Base-by-base conservation (phyloP, 352 stramenopile species). In the Globisporangium okanoganense region DNA sequence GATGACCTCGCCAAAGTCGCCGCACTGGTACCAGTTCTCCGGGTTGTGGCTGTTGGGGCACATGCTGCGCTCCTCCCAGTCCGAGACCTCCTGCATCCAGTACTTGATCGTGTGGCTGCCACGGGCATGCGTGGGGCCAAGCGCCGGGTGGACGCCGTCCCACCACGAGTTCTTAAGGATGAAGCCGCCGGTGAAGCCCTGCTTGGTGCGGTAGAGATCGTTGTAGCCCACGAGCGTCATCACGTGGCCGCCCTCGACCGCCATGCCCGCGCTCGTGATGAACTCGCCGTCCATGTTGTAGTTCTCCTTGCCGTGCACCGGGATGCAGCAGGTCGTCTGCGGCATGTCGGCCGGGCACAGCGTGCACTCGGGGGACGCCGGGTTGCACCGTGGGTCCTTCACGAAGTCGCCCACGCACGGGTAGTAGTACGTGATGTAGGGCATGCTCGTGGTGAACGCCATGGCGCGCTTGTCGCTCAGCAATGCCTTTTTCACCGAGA, bases 161-260 rank as follows among this genome's bases (percentile, higher is more conserved):
- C 71, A 82, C 78, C 81, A 90, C 61, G 81, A 90, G 71, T 90
- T 90, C 70, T 90, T 90, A 38, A 90, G 70, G 53, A 90, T 86
- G 58, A 84, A 87, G 43, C 78, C 79, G 35, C 78, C 81, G 0
- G 75, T 87, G 62, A 72, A 84, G 58, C 81, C 79, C 45, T 87
- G 75, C 36, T 78, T 76, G 20, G 72, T 85, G 27, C 71, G 78
- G 62, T 75, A 88, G 22, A 83, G 56, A 35, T 90, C 80, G 57
- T 87, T 88, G 68, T 84, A 90, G 20, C 78, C 80, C 13, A 84
- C 76, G n/a, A 90, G 63, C 43, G 77, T 84, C 80, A 90, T 90
- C 5, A 72, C 80, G 52, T 90, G 80, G 2, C 78, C 78, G n/a
- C 78, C 78, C 31, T 87, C 78, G 5, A 67, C 43, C 3, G 45